These are phyloP conservation scores for Albophoma yamanashiensis DNA, from an alignment of 2,329 filamentous ascomycete species.

Conservation along the genomic window DNA sequence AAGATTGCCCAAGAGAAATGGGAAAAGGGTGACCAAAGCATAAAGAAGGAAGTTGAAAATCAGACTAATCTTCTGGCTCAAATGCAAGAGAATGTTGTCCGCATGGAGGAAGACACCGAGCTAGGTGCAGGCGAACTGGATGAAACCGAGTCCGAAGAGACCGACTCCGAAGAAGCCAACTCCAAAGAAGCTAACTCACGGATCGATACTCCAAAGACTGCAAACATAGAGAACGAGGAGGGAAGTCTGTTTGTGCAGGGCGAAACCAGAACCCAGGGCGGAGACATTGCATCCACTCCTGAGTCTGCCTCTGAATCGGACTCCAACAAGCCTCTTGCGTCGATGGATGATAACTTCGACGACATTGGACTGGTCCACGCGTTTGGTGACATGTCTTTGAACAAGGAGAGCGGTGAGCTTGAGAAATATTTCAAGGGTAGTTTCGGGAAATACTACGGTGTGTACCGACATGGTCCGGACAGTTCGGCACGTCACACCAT, in stretches of 20 bases:
- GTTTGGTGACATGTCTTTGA: background rate
- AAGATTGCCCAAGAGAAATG: background rate
- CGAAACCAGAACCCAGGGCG: background rate
- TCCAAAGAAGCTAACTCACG: no score
- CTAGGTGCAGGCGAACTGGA: background rate
- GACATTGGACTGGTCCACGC: background rate
- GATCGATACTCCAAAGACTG: no score
- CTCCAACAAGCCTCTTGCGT: background rate
- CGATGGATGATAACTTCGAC: background rate
- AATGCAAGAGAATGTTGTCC: background rate
- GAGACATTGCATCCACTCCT: background rate
- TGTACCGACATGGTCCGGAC: background rate
- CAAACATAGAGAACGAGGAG: background rate
- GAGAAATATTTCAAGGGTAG: background rate
- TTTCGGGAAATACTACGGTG: background rate
- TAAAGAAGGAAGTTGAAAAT: background rate
- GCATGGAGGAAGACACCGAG: background rate
- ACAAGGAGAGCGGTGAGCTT: background rate
- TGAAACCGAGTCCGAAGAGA: background rate
- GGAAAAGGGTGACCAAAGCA: background rate
- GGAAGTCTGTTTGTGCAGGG: background rate
- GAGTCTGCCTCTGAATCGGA: background rate
- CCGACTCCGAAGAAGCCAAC: no score
- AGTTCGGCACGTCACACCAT: background rate
- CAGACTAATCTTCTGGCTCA: background rate